Conservation (phyloP, 306 rosid genomes). For the Fagus sylvatica region DNA sequence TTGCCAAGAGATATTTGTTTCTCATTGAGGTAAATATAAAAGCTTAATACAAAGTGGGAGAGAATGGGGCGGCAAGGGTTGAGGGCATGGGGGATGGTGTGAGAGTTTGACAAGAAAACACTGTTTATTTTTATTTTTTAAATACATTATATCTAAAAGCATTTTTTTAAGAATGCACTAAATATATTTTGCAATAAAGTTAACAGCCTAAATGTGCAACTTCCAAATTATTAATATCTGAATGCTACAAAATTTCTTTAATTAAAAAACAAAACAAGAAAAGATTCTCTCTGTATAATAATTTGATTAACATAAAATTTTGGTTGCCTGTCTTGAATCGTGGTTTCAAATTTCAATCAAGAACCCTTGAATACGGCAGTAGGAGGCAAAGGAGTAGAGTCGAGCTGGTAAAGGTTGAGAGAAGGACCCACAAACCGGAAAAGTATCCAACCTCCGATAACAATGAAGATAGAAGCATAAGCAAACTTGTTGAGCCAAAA, state of each 20-base stretch:
- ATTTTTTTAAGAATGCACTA: too few relatives aligned
- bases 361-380: slow-evolving; percentile 62
- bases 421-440: slow-evolving; percentile 95
- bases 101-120: too few relatives aligned
- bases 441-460: slow-evolving; percentile 80
- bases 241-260: neutral
- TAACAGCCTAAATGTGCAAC: neutral
- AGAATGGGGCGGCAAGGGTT: too few relatives aligned
- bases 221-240: neutral
- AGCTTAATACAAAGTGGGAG: too few relatives aligned
- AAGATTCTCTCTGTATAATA: neutral
- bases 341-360: slow-evolving; percentile 25
- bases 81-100: too few relatives aligned
- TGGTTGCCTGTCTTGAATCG: neutral
- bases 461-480: slow-evolving; percentile 84
- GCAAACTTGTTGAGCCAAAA: slow-evolving; percentile 93
- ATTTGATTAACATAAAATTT: neutral
- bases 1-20: too few relatives aligned
- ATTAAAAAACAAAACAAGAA: too few relatives aligned
- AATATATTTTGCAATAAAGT: too few relatives aligned
- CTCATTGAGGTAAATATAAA: too few relatives aligned
- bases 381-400: slow-evolving; percentile 71
- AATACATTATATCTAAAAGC: too few relatives aligned
- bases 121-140: too few relatives aligned
- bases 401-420: slow-evolving; percentile 83